A percentile compares a stretch with the other conserved stretches of the same genome.
Conservation (phyloP, 2,329 filamentous ascomycete genomes). For the Phialocephala subalpina region DNA sequence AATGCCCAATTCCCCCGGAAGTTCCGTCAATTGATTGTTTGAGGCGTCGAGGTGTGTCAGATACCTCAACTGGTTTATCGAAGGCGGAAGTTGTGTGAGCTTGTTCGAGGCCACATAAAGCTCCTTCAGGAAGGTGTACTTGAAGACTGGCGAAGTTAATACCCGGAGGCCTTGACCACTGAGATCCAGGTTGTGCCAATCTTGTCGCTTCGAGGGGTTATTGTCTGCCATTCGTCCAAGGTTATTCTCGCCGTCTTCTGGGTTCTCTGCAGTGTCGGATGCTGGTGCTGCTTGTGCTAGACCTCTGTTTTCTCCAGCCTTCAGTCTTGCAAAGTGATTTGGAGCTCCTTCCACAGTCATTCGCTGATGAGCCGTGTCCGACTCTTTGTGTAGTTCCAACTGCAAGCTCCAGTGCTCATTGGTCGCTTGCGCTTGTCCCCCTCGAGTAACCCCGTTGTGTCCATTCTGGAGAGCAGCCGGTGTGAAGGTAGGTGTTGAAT, state of each 20-base stretch:
- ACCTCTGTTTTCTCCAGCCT: conserved; percentile 74
- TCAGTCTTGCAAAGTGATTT: conserved; percentile 76
- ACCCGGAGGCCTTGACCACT: conserved; percentile 94
- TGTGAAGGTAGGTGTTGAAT: conserved; percentile 64
- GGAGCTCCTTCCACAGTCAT: conserved; percentile 70
- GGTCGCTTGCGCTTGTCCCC: conserved; percentile 58
- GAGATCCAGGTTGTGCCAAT: conserved; percentile 94
- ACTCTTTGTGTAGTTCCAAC: conserved; percentile 79
- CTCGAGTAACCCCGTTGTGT: conserved; percentile 56
- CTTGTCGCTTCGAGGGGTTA: conserved; percentile 60
- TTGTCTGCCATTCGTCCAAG: conserved; percentile 68
- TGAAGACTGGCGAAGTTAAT: conserved; percentile 80
- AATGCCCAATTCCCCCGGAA: conserved; percentile 96
- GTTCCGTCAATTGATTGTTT: conserved; percentile 80
- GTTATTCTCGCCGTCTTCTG: conserved; percentile 63
- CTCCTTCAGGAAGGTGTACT: conserved; percentile 88
- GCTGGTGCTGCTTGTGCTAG: conserved; percentile 57
- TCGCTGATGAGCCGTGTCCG: conserved; percentile 75
- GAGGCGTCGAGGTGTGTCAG: conserved; percentile 88
- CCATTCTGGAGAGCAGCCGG: conserved; percentile 64
- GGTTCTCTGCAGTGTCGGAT: conserved; percentile 47
- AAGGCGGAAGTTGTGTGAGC: conserved; percentile 78
- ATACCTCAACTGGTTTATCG: conserved; percentile 83
- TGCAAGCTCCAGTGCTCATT: conserved; percentile 89
- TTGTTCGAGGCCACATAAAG: conserved; percentile 96